Percentiles rank a stretch among this genome's conserved stretches.
These are phyloP conservation scores for Cymodocea nodosa DNA, from an alignment of 116 monocot species.

Conservation along the genomic window DNA sequence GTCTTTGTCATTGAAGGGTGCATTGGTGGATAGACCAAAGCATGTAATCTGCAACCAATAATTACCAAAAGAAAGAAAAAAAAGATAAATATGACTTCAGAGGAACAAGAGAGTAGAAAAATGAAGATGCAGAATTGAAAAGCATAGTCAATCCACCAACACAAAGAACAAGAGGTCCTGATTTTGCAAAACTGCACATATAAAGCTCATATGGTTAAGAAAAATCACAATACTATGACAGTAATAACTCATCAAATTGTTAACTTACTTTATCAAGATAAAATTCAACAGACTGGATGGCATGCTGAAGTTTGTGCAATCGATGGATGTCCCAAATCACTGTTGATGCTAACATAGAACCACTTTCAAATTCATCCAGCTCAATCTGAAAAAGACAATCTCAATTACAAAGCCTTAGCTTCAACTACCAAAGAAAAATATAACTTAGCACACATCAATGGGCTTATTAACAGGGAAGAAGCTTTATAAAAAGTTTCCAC, in stretches of 20 bases:
- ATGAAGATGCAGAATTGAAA: too few species aligned
- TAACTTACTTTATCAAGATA: constrained; percentile 38
- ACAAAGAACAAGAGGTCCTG: too few species aligned
- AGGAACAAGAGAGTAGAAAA: not conserved
- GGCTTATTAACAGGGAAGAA: not conserved
- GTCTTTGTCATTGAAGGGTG: not conserved
- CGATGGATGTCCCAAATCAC: constrained; percentile 63
- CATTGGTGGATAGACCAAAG: not conserved
- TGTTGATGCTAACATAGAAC: constrained; percentile 53
- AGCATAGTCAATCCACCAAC: too few species aligned
- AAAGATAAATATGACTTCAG: not conserved
- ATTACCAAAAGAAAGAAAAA: constrained; percentile 1
- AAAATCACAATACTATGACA: not conserved
- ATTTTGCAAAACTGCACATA: too few species aligned
- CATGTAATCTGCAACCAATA: constrained; percentile 2
- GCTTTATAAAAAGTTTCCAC: constrained; percentile 19
- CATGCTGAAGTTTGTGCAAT: constrained; percentile 39
- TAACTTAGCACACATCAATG: not conserved
- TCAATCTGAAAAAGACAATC: constrained; percentile 41
- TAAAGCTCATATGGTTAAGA: too few species aligned
- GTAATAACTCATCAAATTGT: not conserved
- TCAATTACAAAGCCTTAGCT: not conserved
- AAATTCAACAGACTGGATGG: constrained; percentile 32
- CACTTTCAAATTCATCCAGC: constrained; percentile 43
- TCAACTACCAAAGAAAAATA: not conserved